phyloP scores from a whole-genome alignment of 2,329 filamentous ascomycete species.

The Falciphora oryzae region DNA sequence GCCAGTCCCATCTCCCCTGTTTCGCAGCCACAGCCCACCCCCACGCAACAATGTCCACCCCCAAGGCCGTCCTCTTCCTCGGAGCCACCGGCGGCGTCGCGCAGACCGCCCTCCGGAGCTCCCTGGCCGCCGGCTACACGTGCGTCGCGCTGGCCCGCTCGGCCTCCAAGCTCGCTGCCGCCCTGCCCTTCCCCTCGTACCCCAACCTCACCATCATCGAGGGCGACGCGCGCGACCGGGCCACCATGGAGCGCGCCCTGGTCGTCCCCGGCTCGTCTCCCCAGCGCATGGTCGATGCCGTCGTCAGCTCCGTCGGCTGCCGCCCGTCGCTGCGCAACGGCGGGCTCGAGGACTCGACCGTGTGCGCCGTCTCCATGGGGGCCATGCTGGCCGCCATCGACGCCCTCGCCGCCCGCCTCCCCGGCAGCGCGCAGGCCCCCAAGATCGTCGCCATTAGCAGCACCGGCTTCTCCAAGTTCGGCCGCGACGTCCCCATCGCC shows the following conservation, averaged over 20 bases:
- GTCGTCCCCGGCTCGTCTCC: conserved; percentile 14
- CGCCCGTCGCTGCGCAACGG: conserved; percentile 21
- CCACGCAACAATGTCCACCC: neutral
- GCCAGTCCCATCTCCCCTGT: neutral
- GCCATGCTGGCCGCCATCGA: conserved; percentile 32
- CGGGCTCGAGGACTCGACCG: conserved; percentile 35
- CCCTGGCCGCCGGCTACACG: conserved; percentile 37
- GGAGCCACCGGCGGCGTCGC: conserved; percentile 46
- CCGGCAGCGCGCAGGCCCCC: conserved; percentile 24
- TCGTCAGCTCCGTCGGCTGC: conserved; percentile 44
- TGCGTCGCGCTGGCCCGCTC: conserved; percentile 45
- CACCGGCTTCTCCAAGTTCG: conserved; percentile 33
- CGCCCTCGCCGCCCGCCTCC: conserved; percentile 21
- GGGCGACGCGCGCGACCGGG: conserved; percentile 40
- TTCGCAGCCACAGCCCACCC: neutral
- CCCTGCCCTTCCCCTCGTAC: conserved; percentile 23
- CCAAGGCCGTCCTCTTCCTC: conserved; percentile 31
- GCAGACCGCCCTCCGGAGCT: conserved; percentile 37
- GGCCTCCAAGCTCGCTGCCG: conserved; percentile 38
- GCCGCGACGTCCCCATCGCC: conserved; percentile 33
- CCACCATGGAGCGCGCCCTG: conserved; percentile 32
- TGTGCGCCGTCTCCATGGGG: conserved; percentile 39
- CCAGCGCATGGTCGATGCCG: conserved; percentile 31
- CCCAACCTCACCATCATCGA: conserved; percentile 36
- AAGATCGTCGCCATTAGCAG: conserved; percentile 32